Percentiles rank a stretch among this genome's conserved stretches.
Evolutionary conservation across 805 yeast species (phyloP).

Genomic region (Yarrowia phangngaensis): DNA sequence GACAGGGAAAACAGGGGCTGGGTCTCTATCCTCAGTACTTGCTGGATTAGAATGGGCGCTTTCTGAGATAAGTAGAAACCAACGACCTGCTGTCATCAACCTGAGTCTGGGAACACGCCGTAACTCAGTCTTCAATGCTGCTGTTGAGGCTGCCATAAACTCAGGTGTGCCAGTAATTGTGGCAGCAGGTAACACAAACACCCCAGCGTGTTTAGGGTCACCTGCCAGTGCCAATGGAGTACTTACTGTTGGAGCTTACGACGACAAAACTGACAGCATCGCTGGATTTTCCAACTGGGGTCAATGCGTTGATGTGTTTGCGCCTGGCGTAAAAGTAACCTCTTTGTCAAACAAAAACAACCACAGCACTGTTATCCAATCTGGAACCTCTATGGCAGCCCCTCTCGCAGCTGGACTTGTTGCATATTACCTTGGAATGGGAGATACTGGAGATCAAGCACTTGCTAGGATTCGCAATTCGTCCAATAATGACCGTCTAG

Average conservation of each 20-base stretch:
- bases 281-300: slow-evolving; percentile 93
- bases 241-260: slow-evolving; percentile 84
- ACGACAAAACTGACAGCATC: slow-evolving; percentile 62
- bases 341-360: slow-evolving; percentile 42
- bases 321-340: slow-evolving; percentile 79
- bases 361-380: slow-evolving; percentile 27
- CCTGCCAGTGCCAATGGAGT: slow-evolving; percentile 77
- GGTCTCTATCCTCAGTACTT: slow-evolving; percentile 44
- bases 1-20: slow-evolving; percentile 63
- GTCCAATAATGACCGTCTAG: slow-evolving; percentile 16
- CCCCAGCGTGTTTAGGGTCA: slow-evolving; percentile 76
- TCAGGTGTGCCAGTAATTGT: slow-evolving; percentile 36
- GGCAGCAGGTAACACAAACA: slow-evolving; percentile 63
- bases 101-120: slow-evolving; percentile 35
- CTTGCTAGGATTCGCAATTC: slow-evolving; percentile 4
- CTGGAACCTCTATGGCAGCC: slow-evolving; percentile 95
- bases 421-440: slow-evolving; percentile 56
- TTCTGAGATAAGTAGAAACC: slow-evolving; percentile 55
- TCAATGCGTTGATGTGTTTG: slow-evolving; percentile 78
- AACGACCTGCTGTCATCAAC: slow-evolving; percentile 31
- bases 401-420: slow-evolving; percentile 91
- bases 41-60: slow-evolving; percentile 50
- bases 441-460: neutral
- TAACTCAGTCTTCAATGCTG: slow-evolving; percentile 33
- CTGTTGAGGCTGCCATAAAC: slow-evolving; percentile 33